A percentile compares a stretch with the other conserved stretches of the same genome.
Conservation (phyloP, 1,284 basidiomycete genomes). For the Apiotrichum akiyoshidainum region DNA sequence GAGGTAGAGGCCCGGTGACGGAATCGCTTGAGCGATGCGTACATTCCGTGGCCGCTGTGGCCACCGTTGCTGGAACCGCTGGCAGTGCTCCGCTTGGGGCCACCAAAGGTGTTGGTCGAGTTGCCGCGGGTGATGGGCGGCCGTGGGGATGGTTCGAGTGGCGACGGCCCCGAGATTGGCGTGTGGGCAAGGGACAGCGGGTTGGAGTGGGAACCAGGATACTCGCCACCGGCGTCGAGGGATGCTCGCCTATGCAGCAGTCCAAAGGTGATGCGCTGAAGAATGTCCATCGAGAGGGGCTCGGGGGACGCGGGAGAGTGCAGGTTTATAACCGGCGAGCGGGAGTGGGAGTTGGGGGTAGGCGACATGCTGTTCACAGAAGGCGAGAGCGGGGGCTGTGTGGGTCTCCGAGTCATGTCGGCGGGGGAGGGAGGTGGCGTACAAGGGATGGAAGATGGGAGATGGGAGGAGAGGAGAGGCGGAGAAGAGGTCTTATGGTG, state of each 20-base stretch:
- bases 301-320: not conserved
- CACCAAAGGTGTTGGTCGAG: too few relatives aligned
- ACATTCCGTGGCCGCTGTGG: too few relatives aligned
- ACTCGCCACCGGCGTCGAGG: not conserved
- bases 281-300: conserved; percentile 5
- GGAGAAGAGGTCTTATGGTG: not conserved
- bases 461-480: too few relatives aligned
- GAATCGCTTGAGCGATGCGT: too few relatives aligned
- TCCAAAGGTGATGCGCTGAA: conserved; percentile 5
- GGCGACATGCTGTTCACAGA: not conserved
- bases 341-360: not conserved
- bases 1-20: not conserved
- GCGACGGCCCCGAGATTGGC: too few relatives aligned
- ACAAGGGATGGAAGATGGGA: not conserved
- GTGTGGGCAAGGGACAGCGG: not conserved
- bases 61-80: too few relatives aligned
- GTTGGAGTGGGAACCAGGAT: not conserved
- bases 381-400: not conserved
- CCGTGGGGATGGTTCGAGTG: too few relatives aligned
- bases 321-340: not conserved
- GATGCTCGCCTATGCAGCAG: not conserved
- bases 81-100: too few relatives aligned
- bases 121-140: too few relatives aligned
- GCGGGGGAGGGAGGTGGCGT: not conserved
- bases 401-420: not conserved